Evolutionary conservation across 2,329 filamentous ascomycete species (phyloP), one percentile per base, ranked within the genome.

Genomic region (Simplicillium aogashimaense): DNA sequence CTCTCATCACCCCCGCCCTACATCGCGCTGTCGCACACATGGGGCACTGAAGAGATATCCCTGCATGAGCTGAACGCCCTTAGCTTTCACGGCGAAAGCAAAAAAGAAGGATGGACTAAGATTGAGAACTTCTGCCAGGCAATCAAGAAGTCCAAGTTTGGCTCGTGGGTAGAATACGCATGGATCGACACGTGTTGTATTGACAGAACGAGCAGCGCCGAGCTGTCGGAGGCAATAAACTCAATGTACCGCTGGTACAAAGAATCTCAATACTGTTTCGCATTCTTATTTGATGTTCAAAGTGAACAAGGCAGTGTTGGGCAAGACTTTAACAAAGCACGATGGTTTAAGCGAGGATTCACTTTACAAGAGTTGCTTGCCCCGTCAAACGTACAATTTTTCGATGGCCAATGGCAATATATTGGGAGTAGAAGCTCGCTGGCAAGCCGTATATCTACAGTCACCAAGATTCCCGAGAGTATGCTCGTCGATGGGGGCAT

Each of bases 1-100:
- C n/a, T 33, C 4, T 31, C 34, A 13, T 17, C 40, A 7, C 20
- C 41, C 5, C 55, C 53, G 1, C 38, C 44, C 1, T 59, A 58
- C 15, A 55, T 52, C 17, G 58, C 58, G 15, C 47, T 59, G 3
- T 59, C 56, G 0, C 56, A 59, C 28, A 58, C 54, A 1, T 59
- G 56, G 56, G 49, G 47, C 15, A 29, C 38, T 7, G 50, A 48
- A 17, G 56, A 59, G 41, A 45, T 56, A 8, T 41, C 42, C 1
- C 50, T 57, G 25, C 44, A 54, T 28, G 53, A 58, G 18, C 41
- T 56, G 14, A 25, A 6, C 20, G 20, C 20, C 6, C 20, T 20
- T 36, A 4, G 18, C 30, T 5, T 37, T 35, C 3, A 28, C 29
- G 10, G 39, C 34, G 7, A 35, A 38, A 11, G 35, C 42, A 8